phyloP scores from a whole-genome alignment of 75 land plant species.

The Chamaecyparis obtusa region DNA sequence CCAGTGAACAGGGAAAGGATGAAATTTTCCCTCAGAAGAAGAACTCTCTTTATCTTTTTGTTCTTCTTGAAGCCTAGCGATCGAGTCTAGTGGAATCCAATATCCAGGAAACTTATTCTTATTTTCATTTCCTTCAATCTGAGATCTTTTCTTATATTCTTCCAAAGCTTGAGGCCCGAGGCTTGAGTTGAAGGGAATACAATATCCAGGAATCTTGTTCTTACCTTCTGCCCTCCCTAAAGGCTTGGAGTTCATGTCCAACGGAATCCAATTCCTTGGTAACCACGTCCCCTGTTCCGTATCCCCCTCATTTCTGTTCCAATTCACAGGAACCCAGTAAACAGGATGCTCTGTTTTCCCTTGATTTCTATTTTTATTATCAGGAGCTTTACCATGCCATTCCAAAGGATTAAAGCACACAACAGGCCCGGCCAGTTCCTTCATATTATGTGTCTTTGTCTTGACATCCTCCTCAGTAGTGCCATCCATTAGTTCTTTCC shows the following conservation, averaged over 20 bases:
- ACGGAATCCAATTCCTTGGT: background rate
- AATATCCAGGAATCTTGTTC: background rate
- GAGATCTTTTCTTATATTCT: background rate
- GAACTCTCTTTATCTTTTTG: constrained; percentile 6
- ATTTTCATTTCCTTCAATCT: background rate
- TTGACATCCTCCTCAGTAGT: constrained; percentile 11
- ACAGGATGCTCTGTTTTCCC: background rate
- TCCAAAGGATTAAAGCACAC: constrained; percentile 25
- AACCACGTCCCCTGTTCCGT: background rate
- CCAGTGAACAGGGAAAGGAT: constrained; percentile 19
- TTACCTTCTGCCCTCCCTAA: background rate
- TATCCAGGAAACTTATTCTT: constrained; percentile 1
- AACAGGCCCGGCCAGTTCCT: constrained; percentile 26
- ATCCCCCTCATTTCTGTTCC: constrained; percentile 14
- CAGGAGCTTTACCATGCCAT: background rate
- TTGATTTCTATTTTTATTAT: background rate
- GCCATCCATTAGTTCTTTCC: constrained; percentile 17
- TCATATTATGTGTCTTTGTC: background rate
- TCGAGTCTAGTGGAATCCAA: background rate
- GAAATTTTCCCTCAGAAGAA: background rate
- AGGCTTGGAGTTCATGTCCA: background rate
- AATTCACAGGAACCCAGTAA: constrained; percentile 13
- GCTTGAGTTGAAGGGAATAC: background rate
- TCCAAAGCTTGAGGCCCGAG: background rate
- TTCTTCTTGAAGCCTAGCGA: background rate